Evolutionary conservation across 495 filamentous ascomycete species (phyloP).

Genomic region (Annulohypoxylon bovei): DNA sequence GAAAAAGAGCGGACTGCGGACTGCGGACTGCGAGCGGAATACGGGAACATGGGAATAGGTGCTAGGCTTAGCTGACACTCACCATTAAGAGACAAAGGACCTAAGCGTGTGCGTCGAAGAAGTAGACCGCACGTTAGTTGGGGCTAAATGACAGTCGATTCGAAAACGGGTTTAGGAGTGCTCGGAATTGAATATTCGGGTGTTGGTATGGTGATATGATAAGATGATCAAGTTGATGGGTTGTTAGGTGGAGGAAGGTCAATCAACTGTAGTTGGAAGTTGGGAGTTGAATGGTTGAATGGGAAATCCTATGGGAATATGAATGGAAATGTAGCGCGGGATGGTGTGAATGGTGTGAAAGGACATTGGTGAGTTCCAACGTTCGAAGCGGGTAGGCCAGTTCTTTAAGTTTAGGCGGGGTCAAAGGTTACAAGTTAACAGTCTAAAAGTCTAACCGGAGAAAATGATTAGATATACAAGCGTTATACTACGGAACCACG

Average conservation of each 20-base stretch:
- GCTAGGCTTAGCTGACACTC: slow-evolving; percentile 19
- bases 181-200: too few species aligned
- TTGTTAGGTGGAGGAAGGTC: slow-evolving; percentile 10
- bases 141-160: slow-evolving; percentile 14
- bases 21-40: background rate
- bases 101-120: slow-evolving; percentile 11
- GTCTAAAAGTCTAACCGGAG: background rate
- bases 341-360: slow-evolving; percentile 6
- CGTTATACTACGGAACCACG: background rate
- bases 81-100: slow-evolving; percentile 38
- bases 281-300: slow-evolving; percentile 6
- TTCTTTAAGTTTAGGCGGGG: slow-evolving; percentile 40
- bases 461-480: slow-evolving; percentile 16
- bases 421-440: slow-evolving; percentile 11
- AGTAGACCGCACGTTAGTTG: slow-evolving; percentile 19
- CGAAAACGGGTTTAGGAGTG: too few species aligned
- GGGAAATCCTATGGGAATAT: slow-evolving; percentile 31
- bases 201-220: background rate
- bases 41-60: slow-evolving; percentile 1
- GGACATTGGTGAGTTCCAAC: slow-evolving; percentile 10
- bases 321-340: slow-evolving; percentile 27
- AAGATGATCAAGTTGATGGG: slow-evolving; percentile 10
- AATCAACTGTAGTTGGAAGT: slow-evolving; percentile 29
- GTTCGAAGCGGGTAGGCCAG: slow-evolving; percentile 19
- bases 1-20: background rate